Conservation (phyloP, 1,284 basidiomycete genomes). For the Cerrena zonata region DNA sequence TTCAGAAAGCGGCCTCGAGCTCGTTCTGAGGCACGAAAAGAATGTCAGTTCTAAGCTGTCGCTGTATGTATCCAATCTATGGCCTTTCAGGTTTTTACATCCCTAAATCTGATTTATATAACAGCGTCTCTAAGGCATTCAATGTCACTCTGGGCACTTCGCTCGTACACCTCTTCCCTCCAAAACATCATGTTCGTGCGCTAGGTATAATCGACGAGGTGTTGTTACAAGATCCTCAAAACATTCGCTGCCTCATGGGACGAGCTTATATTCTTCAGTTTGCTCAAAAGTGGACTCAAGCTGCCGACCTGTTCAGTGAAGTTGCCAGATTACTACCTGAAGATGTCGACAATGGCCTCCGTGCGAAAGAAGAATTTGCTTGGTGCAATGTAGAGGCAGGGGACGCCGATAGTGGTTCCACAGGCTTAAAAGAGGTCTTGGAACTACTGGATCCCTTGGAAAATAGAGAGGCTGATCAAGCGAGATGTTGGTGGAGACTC, state of each 20-base stretch:
- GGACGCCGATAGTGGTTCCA: conserved; percentile 46
- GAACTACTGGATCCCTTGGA: conserved; percentile 49
- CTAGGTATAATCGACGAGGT: conserved; percentile 69
- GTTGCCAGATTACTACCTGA: conserved; percentile 45
- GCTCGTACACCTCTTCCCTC: conserved; percentile 81
- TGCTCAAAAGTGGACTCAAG: conserved; percentile 65
- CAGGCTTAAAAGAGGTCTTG: conserved; percentile 57
- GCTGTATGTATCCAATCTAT: conserved; percentile 30
- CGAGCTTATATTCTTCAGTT: conserved; percentile 71
- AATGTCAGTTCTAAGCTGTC: conserved; percentile 55
- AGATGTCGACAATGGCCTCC: conserved; percentile 47
- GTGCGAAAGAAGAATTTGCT: conserved; percentile 76
- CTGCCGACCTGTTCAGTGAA: conserved; percentile 55
- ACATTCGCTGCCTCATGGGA: conserved; percentile 67
- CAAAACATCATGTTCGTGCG: conserved; percentile 84
- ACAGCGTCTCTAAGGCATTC: conserved; percentile 59
- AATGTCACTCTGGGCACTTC: conserved; percentile 65
- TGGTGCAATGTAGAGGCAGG: conserved; percentile 77
- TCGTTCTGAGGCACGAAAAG: conserved; percentile 51
- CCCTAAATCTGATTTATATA: not conserved
- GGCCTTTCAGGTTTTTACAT: too few relatives aligned
- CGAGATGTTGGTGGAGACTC: conserved; percentile 79
- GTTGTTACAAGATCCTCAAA: conserved; percentile 55
- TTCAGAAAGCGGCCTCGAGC: conserved; percentile 63
- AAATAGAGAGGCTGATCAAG: conserved; percentile 53